Percentiles rank a stretch among this genome's conserved stretches.
Evolutionary conservation across 345 rosid species (phyloP).

Genomic region (Anacardium occidentale): DNA sequence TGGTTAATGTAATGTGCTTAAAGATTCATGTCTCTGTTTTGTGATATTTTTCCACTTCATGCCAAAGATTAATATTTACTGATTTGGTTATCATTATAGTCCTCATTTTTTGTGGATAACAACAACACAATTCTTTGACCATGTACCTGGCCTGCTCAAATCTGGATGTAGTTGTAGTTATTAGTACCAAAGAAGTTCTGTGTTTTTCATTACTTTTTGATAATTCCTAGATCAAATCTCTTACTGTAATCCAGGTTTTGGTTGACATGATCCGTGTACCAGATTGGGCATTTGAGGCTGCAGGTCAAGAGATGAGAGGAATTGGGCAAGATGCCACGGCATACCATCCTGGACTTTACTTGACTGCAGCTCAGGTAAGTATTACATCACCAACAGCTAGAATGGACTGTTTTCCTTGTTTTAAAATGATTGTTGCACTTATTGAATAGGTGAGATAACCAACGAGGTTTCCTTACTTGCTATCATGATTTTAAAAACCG

Average conservation of each 20-base stretch:
- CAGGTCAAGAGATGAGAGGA: conserved; percentile 98
- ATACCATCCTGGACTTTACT: conserved; percentile 94
- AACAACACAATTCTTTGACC: not conserved
- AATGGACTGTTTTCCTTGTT: not conserved
- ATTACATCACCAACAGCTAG: conserved; percentile 1
- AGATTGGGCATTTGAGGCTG: conserved; percentile 99
- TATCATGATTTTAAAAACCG: too few relatives aligned
- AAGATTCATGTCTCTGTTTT: not conserved
- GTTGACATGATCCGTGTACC: conserved; percentile 96
- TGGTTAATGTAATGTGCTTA: not conserved
- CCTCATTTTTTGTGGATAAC: not conserved
- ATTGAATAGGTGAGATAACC: not conserved
- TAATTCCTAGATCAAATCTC: not conserved
- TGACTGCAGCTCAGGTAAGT: conserved; percentile 87
- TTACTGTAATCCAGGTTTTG: conserved; percentile 55
- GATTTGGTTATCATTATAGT: not conserved
- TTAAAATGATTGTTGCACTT: not conserved
- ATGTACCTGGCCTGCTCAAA: not conserved
- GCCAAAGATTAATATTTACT: not conserved
- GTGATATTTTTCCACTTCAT: not conserved
- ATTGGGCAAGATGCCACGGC: conserved; percentile 88
- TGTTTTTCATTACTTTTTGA: not conserved
- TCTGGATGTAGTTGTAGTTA: not conserved
- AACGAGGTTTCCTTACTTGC: not conserved
- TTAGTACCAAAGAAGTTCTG: not conserved